A percentile compares a stretch with the other conserved stretches of the same genome.
phyloP scores from a whole-genome alignment of 1,284 basidiomycete species.

The Ustilago xerochloae region DNA sequence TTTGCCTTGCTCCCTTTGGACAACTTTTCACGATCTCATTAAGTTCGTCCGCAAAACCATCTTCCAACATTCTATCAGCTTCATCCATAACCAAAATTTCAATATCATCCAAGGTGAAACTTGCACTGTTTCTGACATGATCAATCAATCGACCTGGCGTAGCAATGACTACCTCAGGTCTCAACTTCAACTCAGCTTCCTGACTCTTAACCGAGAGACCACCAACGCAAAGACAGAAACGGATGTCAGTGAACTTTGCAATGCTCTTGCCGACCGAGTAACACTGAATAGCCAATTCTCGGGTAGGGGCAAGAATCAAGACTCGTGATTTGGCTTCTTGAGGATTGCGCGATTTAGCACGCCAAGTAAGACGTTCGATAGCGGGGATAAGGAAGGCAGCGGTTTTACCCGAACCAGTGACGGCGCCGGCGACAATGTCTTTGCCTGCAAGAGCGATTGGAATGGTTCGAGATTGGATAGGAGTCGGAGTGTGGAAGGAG shows the following conservation, averaged over 20 bases:
- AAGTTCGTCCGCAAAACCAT: slow-evolving; percentile 95
- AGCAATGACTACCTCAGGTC: slow-evolving; percentile 97
- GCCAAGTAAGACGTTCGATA: slow-evolving; percentile 88
- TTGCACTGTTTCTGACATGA: slow-evolving; percentile 92
- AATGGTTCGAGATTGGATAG: slow-evolving; percentile 97
- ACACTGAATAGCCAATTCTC: slow-evolving; percentile 97
- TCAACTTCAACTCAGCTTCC: slow-evolving; percentile 92
- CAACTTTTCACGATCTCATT: slow-evolving; percentile 94
- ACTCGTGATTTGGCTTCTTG: slow-evolving; percentile 93
- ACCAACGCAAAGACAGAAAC: slow-evolving; percentile 96
- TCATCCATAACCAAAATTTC: slow-evolving; percentile 99
- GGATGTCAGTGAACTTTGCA: slow-evolving; percentile 86
- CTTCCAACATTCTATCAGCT: slow-evolving; percentile 97
- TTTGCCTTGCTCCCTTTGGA: slow-evolving; percentile 72
- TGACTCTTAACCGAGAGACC: slow-evolving; percentile 93
- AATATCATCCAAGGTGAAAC: slow-evolving; percentile 91
- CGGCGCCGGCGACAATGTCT: slow-evolving; percentile 96
- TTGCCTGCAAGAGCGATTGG: slow-evolving; percentile 97
- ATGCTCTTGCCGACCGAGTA: slow-evolving; percentile 93
- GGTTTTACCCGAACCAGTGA: slow-evolving; percentile 95
- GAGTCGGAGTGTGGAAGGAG: slow-evolving; percentile 85
- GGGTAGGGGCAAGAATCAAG: slow-evolving; percentile 92
- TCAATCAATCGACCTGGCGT: slow-evolving; percentile 98
- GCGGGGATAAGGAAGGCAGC: slow-evolving; percentile 99
- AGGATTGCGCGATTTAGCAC: slow-evolving; percentile 87